Conservation (phyloP, 352 stramenopile genomes). For the Globisporangium spinosum region DNA sequence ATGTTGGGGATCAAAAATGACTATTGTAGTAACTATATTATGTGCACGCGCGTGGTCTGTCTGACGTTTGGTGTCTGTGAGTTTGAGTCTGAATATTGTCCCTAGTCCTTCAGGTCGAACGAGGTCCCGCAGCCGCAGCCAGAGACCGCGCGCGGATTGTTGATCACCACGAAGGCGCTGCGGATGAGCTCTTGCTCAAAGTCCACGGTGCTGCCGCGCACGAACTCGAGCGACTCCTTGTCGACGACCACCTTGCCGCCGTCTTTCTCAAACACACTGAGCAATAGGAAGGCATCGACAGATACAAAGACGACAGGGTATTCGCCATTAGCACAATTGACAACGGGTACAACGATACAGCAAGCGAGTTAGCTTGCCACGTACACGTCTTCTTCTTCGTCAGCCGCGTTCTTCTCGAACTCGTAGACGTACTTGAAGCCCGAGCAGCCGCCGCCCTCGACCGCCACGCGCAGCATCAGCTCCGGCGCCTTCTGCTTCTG, state of each 20-base stretch:
- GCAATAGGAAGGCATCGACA: neutral
- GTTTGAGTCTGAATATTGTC: neutral
- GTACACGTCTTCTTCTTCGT: slow-evolving; percentile 52
- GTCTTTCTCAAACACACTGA: slow-evolving; percentile 84
- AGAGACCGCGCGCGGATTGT: slow-evolving; percentile 96
- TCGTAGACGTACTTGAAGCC: slow-evolving; percentile 93
- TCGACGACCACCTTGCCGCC: slow-evolving; percentile 89
- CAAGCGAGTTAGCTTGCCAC: neutral
- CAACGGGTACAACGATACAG: neutral
- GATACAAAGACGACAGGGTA: neutral
- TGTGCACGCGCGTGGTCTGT: neutral
- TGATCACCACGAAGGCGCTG: slow-evolving; percentile 93
- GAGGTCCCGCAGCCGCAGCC: slow-evolving; percentile 97
- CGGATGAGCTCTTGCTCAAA: slow-evolving; percentile 98
- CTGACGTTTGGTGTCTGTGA: neutral
- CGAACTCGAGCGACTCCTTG: slow-evolving; percentile 91
- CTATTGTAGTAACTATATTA: slow-evolving; percentile 3
- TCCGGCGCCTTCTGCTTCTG: slow-evolving; percentile 50
- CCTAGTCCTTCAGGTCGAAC: slow-evolving; percentile 96
- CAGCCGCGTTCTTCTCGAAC: slow-evolving; percentile 63
- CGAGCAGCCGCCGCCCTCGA: slow-evolving; percentile 91
- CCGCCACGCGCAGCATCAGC: slow-evolving; percentile 82
- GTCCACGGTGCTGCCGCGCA: slow-evolving; percentile 93
- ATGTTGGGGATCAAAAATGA: neutral
- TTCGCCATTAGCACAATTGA: neutral